phyloP scores from a whole-genome alignment of 1,284 basidiomycete species.

The Ceratobasidium sp. region DNA sequence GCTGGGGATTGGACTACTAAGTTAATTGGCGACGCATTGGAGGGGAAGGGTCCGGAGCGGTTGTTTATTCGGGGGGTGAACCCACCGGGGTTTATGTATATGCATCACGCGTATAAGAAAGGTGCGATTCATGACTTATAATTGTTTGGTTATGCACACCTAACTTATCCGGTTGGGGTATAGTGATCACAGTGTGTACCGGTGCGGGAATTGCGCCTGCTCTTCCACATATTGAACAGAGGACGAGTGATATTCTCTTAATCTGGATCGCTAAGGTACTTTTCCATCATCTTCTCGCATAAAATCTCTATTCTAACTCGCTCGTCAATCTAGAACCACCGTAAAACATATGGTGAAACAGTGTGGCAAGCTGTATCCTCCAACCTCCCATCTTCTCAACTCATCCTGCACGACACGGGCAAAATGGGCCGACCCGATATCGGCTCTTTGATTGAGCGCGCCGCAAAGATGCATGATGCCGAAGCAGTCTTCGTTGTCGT shows the following conservation, averaged over 20 bases:
- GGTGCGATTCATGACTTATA: neutral
- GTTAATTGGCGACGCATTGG: constrained; percentile 21
- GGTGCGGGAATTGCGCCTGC: constrained; percentile 42
- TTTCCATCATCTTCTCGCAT: neutral
- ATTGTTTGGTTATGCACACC: neutral
- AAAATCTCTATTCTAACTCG: neutral
- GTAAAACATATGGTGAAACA: constrained; percentile 32
- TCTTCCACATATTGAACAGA: constrained; percentile 35
- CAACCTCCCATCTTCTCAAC: constrained; percentile 15
- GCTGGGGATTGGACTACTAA: constrained; percentile 38
- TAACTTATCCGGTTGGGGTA: neutral
- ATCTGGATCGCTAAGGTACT: constrained; percentile 43
- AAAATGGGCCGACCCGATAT: constrained; percentile 33
- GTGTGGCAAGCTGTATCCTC: constrained; percentile 33
- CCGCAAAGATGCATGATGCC: constrained; percentile 31
- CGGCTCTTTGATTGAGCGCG: constrained; percentile 25
- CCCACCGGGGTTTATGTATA: constrained; percentile 43
- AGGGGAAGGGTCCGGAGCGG: constrained; percentile 15
- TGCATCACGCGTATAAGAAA: constrained; percentile 41
- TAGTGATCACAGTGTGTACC: constrained; percentile 41
- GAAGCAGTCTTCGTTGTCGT: constrained; percentile 38
- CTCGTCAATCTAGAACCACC: constrained; percentile 15
- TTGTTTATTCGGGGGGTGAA: constrained; percentile 38
- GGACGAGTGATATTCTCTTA: constrained; percentile 39
- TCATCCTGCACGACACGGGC: constrained; percentile 41